Evolutionary conservation across 1,284 basidiomycete genomes (phyloP).

Genomic region (Cutaneotrichosporon cutaneum): DNA sequence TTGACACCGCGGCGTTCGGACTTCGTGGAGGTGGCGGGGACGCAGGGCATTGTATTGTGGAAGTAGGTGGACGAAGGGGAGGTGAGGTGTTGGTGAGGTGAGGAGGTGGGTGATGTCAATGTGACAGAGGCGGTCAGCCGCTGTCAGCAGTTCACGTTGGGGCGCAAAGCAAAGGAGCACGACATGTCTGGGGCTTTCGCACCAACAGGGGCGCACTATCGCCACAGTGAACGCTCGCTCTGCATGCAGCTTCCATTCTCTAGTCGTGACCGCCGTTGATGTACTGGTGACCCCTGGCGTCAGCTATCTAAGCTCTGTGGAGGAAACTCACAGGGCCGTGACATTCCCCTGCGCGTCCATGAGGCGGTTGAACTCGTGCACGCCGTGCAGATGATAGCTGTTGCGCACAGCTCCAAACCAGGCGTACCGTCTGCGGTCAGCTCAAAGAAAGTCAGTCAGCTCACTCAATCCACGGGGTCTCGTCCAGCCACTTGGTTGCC

Average conservation of each 20-base stretch:
- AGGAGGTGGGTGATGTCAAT: background rate
- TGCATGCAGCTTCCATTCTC: background rate
- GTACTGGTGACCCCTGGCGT: constrained; percentile 32
- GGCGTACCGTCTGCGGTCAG: constrained; percentile 21
- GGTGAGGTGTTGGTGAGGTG: background rate
- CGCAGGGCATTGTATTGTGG: background rate
- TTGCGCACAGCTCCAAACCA: constrained; percentile 26
- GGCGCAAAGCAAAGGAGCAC: background rate
- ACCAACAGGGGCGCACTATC: background rate
- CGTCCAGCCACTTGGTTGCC: constrained; percentile 40
- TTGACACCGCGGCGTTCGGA: background rate
- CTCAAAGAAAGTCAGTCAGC: background rate
- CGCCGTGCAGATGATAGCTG: constrained; percentile 31
- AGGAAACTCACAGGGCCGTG: constrained; percentile 32
- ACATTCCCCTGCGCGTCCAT: constrained; percentile 34
- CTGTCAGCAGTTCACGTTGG: no score
- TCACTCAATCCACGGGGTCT: constrained; percentile 32
- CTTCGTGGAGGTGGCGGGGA: background rate
- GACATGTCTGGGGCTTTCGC: background rate
- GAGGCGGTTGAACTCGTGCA: constrained; percentile 38
- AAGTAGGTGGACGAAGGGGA: background rate
- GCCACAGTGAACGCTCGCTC: background rate
- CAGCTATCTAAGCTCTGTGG: background rate
- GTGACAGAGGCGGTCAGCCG: no score
- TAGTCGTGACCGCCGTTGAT: constrained; percentile 31